A percentile compares a stretch with the other conserved stretches of the same genome.
phyloP scores from a whole-genome alignment of 352 stramenopile genomes.

The Globisporangium solare region DNA sequence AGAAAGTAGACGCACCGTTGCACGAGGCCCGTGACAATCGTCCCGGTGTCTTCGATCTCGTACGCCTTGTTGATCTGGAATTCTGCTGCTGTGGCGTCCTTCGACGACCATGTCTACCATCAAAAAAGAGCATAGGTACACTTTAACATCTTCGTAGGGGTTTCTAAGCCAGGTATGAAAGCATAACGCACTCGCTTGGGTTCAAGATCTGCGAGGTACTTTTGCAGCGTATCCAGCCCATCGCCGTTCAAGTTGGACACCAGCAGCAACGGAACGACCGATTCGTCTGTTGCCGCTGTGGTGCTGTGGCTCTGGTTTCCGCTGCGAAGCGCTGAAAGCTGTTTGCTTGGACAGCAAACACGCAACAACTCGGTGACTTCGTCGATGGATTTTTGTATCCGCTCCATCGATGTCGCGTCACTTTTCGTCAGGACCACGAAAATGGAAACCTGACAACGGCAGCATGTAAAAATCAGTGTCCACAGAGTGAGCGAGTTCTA shows the following conservation, averaged over 20 bases:
- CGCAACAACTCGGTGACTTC: constrained; percentile 45
- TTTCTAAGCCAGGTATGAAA: not conserved
- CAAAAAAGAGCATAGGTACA: not conserved
- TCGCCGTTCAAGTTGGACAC: constrained; percentile 59
- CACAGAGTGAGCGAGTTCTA: too few species aligned
- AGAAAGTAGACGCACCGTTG: constrained; percentile 25
- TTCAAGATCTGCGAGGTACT: constrained; percentile 47
- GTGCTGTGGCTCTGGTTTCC: not conserved
- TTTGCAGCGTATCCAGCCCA: constrained; percentile 51
- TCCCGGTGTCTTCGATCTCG: constrained; percentile 65
- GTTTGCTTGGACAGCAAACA: constrained; percentile 21
- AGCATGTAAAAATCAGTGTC: too few species aligned
- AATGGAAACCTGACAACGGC: constrained; percentile 30
- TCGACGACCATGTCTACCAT: constrained; percentile 36
- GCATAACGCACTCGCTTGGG: constrained; percentile 42
- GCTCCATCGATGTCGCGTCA: constrained; percentile 34
- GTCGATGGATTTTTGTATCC: constrained; percentile 43
- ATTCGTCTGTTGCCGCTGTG: constrained; percentile 12
- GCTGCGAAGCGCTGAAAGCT: constrained; percentile 14
- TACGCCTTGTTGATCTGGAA: constrained; percentile 81
- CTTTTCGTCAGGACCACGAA: constrained; percentile 84
- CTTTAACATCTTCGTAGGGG: too few species aligned
- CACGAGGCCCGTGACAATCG: constrained; percentile 64
- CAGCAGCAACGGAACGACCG: constrained; percentile 48
- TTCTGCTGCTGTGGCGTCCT: constrained; percentile 45